Evolutionary conservation across 78 protist species (phyloP).

Genomic region (Tieghemostelium lacteum): DNA sequence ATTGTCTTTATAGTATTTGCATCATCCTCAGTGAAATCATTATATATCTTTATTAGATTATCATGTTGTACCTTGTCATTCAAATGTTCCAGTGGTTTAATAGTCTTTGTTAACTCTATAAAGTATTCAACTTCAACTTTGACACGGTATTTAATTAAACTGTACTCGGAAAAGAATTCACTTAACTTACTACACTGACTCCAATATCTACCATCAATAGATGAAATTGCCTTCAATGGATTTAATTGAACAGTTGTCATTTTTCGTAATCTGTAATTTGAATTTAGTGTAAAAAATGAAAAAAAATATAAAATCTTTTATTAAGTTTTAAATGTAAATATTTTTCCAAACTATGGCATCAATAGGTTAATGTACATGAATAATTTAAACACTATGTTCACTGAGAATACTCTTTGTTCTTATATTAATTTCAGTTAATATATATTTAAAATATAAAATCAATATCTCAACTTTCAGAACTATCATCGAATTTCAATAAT

Average conservation of each 20-base stretch:
- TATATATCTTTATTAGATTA: conserved; percentile 36
- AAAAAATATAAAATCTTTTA: too few species aligned
- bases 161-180: conserved; percentile 80
- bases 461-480: too few species aligned
- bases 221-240: conserved; percentile 78
- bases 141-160: conserved; percentile 82
- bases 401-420: too few species aligned
- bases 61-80: not conserved
- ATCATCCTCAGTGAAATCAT: conserved; percentile 42
- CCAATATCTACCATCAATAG: conserved; percentile 86
- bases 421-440: too few species aligned
- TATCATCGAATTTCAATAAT: too few species aligned
- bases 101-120: conserved; percentile 48
- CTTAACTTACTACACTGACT: conserved; percentile 36
- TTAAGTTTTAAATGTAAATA: too few species aligned
- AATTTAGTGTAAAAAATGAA: too few species aligned
- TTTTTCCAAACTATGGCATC: too few species aligned
- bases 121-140: conserved; percentile 71
- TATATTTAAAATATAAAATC: too few species aligned
- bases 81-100: not conserved
- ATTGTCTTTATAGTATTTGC: conserved; percentile 85
- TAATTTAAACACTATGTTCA: too few species aligned
- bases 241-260: conserved; percentile 39
- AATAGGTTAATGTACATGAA: too few species aligned
- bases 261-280: too few species aligned